Evolutionary conservation across 1,139 yeast species (phyloP).

Genomic region (Yamadazyma siamensis): DNA sequence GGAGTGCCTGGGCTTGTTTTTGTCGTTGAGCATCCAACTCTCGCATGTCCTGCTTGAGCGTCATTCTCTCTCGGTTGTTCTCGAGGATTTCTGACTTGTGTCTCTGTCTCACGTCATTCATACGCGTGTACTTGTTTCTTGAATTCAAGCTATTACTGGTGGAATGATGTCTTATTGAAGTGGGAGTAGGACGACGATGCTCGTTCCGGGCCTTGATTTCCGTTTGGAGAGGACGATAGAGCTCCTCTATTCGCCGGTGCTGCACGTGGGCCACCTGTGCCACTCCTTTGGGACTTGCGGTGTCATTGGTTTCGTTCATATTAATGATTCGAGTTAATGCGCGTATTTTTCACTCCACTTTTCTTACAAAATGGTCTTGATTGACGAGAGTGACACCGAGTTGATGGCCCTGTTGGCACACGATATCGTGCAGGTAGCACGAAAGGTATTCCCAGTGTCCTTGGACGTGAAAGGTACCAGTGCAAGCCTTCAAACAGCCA

Average conservation of each 20-base stretch:
- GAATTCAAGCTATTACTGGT: conserved; percentile 13
- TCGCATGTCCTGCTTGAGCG: conserved; percentile 20
- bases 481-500: not conserved
- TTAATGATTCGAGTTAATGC: too few species aligned
- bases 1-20: conserved; percentile 16
- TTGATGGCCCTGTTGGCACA: conserved; percentile 17
- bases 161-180: conserved; percentile 7
- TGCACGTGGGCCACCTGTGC: too few species aligned
- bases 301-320: not conserved
- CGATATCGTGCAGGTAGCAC: conserved; percentile 12
- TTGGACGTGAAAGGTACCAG: not conserved
- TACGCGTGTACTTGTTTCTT: conserved; percentile 26
- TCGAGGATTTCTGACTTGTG: conserved; percentile 23
- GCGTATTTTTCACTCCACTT: too few species aligned
- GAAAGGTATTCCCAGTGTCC: conserved; percentile 14
- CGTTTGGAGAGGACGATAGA: conserved; percentile 20
- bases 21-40: conserved; percentile 18
- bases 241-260: conserved; percentile 15
- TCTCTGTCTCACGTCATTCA: conserved; percentile 27
- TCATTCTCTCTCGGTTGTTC: conserved; percentile 22
- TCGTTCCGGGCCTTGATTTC: conserved; percentile 10
- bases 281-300: conserved; percentile 5
- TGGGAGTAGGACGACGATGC: conserved; percentile 7
- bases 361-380: too few species aligned
- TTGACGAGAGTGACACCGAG: conserved; percentile 19